Percentiles rank a stretch among this genome's conserved stretches.
Evolutionary conservation across 2,329 filamentous ascomycete genomes (phyloP).

Genomic region (Ophiocordyceps australis): DNA sequence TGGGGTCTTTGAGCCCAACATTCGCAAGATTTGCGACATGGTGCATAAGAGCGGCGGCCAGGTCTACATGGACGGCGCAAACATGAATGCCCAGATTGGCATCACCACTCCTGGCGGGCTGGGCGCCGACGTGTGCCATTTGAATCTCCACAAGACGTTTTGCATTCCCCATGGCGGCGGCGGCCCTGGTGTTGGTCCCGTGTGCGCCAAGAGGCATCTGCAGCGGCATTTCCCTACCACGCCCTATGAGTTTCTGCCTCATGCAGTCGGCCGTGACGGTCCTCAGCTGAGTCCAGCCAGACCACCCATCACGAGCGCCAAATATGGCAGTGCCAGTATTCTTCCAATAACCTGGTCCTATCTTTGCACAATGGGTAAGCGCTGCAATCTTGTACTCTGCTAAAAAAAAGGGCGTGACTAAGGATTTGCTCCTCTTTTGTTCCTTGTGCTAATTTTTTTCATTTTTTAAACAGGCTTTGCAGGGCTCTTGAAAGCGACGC

Average conservation of each 20-base stretch:
- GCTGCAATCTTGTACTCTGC: no score
- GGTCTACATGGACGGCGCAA: constrained; percentile 97
- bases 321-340: constrained; percentile 79
- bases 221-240: constrained; percentile 41
- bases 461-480: constrained; percentile 15
- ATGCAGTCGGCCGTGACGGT: no score
- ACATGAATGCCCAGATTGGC: constrained; percentile 97
- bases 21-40: constrained; percentile 70
- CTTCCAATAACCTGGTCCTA: constrained; percentile 91
- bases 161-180: constrained; percentile 94
- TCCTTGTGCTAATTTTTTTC: not conserved
- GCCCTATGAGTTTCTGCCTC: no score
- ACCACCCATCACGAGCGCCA: constrained; percentile 60
- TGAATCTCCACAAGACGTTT: constrained; percentile 98
- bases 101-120: constrained; percentile 90
- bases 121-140: constrained; percentile 88
- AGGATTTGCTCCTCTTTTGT: constrained; percentile 4
- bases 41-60: constrained; percentile 81
- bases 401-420: no score
- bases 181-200: constrained; percentile 83
- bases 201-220: constrained; percentile 76
- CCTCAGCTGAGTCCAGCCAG: no score
- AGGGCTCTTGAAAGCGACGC: constrained; percentile 76
- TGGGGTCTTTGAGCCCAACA: constrained; percentile 80
- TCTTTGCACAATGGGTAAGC: constrained; percentile 82